A percentile compares a stretch with the other conserved stretches of the same genome.
These are phyloP conservation scores for Pisolithus orientalis DNA, from an alignment of 768 basidiomycete genomes.

Conservation along the genomic window DNA sequence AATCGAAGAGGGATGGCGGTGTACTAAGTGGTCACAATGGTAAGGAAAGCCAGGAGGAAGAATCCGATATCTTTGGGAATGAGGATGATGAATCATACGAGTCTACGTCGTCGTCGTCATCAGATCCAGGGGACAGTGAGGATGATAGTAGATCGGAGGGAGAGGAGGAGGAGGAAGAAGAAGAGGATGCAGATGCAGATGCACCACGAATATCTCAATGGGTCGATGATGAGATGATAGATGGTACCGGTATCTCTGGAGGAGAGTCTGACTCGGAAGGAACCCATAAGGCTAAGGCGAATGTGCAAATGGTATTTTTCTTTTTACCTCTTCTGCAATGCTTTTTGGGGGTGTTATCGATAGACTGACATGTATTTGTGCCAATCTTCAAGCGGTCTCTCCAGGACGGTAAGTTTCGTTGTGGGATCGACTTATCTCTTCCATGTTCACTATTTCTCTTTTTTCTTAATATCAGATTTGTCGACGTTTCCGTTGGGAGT, in stretches of 20 bases:
- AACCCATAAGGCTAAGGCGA: slow-evolving; percentile 11
- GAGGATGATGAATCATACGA: not conserved
- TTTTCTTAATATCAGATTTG: slow-evolving; percentile 37
- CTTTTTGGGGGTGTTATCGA: not conserved
- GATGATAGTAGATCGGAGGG: slow-evolving; percentile 18
- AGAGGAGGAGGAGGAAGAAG: slow-evolving; percentile 18
- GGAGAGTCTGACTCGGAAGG: slow-evolving; percentile 7
- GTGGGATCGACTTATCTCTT: not conserved
- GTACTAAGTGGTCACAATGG: not conserved
- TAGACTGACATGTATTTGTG: not conserved
- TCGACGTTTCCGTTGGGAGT: slow-evolving; percentile 57
- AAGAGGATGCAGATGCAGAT: slow-evolving; percentile 41
- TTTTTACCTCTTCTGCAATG: not conserved
- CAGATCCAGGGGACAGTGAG: not conserved
- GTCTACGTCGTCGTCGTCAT: slow-evolving; percentile 1
- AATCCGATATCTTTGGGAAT: not conserved
- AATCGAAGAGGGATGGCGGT: slow-evolving; percentile 5
- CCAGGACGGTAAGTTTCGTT: slow-evolving; percentile 16
- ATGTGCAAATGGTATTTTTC: not conserved
- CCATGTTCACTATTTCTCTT: slow-evolving; percentile 4
- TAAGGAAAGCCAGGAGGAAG: not conserved
- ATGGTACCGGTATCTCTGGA: slow-evolving; percentile 1
- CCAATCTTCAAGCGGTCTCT: slow-evolving; percentile 19
- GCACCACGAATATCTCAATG: slow-evolving; percentile 57
- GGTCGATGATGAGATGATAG: slow-evolving; percentile 44